These are phyloP conservation scores for Cladosporium cucumerinum DNA, from an alignment of 2,329 filamentous ascomycete species.

Conservation along the genomic window DNA sequence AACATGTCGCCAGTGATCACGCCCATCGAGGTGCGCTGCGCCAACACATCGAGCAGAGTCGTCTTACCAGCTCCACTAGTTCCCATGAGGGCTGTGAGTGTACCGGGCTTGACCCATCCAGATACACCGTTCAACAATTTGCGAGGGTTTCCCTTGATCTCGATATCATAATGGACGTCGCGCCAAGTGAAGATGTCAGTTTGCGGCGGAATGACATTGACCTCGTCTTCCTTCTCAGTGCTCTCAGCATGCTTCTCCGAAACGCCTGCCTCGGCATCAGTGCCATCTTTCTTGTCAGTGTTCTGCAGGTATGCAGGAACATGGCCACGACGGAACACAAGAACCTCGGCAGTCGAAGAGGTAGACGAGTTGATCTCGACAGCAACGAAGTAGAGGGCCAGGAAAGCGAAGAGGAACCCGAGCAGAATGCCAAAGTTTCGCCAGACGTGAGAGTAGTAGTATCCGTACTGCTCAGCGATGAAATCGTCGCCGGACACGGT, in stretches of 20 bases:
- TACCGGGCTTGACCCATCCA: conserved; percentile 50
- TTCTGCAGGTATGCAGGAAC: conserved; percentile 41
- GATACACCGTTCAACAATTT: conserved; percentile 46
- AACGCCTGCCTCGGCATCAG: conserved; percentile 37
- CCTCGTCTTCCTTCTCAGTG: conserved; percentile 28
- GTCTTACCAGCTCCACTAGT: conserved; percentile 76
- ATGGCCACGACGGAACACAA: conserved; percentile 57
- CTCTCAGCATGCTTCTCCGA: conserved; percentile 28
- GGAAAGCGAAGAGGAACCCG: conserved; percentile 63
- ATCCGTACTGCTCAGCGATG: conserved; percentile 35
- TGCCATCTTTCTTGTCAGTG: conserved; percentile 29
- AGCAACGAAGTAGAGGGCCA: conserved; percentile 59
- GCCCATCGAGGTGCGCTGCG: conserved; percentile 61
- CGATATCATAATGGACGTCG: conserved; percentile 49
- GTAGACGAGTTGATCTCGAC: conserved; percentile 64
- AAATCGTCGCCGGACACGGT: conserved; percentile 41
- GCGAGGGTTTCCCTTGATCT: conserved; percentile 44
- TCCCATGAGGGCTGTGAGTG: conserved; percentile 51
- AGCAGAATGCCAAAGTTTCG: conserved; percentile 67
- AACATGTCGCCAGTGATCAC: conserved; percentile 62
- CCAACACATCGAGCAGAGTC: conserved; percentile 75
- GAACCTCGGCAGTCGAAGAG: conserved; percentile 62
- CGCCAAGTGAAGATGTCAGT: conserved; percentile 53
- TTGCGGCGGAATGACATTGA: conserved; percentile 41
- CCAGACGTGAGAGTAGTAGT: conserved; percentile 42